Percentiles rank a stretch among this genome's conserved stretches.
Evolutionary conservation across 106 monocot genomes (phyloP).

Genomic region (Dendrobium huoshanense): DNA sequence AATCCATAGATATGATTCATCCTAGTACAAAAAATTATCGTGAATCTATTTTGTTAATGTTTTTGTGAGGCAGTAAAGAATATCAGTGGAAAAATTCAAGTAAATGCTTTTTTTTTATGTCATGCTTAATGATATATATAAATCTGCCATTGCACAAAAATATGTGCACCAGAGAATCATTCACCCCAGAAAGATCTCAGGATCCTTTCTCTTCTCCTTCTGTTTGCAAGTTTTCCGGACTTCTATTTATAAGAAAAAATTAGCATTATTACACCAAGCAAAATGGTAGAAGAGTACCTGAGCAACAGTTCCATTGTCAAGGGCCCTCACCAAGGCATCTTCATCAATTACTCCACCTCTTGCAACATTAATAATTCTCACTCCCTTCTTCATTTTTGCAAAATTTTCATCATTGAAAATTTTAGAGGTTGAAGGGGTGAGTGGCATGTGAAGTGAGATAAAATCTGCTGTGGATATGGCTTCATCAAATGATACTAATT

Average conservation of each 20-base stretch:
- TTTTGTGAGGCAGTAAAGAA: no score
- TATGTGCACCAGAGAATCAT: no score
- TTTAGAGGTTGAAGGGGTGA: conserved; percentile 68
- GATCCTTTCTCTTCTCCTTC: no score
- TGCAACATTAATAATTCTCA: conserved; percentile 79
- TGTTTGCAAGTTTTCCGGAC: no score
- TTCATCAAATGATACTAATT: conserved; percentile 82
- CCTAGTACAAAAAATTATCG: no score
- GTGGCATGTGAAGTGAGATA: conserved; percentile 88
- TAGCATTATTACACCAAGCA: not conserved
- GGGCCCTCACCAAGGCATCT: conserved; percentile 76
- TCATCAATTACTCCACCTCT: conserved; percentile 95
- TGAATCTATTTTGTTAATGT: no score
- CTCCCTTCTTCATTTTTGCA: conserved; percentile 70
- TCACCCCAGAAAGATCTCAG: no score
- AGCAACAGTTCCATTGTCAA: conserved; percentile 75
- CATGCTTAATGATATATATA: no score
- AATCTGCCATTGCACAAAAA: no score
- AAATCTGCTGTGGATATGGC: conserved; percentile 75
- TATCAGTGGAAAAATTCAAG: no score
- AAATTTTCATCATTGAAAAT: conserved; percentile 77
- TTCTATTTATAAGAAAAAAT: not conserved
- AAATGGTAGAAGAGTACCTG: conserved; percentile 43
- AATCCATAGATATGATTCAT: no score
- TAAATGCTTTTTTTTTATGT: no score